Percentiles rank a stretch among this genome's conserved stretches.
Conservation (phyloP, 2,329 filamentous ascomycete species). For the Botrytis porri region DNA sequence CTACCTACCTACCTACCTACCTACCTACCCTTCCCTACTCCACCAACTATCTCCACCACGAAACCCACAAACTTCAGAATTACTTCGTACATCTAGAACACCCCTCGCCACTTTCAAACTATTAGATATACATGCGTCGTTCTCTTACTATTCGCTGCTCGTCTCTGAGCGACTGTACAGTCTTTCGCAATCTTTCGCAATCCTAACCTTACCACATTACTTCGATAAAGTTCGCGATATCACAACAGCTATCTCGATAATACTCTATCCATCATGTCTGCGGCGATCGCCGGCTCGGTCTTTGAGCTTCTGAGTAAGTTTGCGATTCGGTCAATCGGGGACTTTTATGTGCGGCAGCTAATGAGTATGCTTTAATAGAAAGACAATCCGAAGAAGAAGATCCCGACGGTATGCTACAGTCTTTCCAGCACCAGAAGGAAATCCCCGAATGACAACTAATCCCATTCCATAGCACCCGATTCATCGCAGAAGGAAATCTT, state of each 20-base stretch:
- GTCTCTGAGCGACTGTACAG: slow-evolving; percentile 33
- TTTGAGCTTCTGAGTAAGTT: slow-evolving; percentile 39
- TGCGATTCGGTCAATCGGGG: not conserved
- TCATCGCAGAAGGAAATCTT: slow-evolving; percentile 90
- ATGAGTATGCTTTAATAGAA: slow-evolving; percentile 27
- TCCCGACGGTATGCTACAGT: slow-evolving; percentile 31
- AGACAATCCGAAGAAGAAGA: slow-evolving; percentile 35
- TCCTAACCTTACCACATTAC: too few relatives aligned
- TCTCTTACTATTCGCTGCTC: slow-evolving; percentile 32
- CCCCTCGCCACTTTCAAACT: not conserved
- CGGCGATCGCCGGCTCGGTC: slow-evolving; percentile 32
- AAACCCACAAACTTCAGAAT: not conserved
- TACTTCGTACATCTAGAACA: not conserved
- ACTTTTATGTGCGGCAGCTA: slow-evolving; percentile 25
- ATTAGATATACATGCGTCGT: slow-evolving; percentile 38
- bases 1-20: too few relatives aligned
- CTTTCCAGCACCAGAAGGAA: not conserved
- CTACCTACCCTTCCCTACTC: not conserved
- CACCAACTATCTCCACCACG: not conserved
- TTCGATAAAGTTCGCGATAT: not conserved
- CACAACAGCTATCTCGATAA: not conserved
- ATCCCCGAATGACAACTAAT: slow-evolving; percentile 31
- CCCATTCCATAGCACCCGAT: slow-evolving; percentile 57
- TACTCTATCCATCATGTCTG: slow-evolving; percentile 31
- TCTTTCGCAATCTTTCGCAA: slow-evolving; percentile 3